Conservation (phyloP, 2,329 filamentous ascomycete species). For the Plenodomus tracheiphilus region DNA sequence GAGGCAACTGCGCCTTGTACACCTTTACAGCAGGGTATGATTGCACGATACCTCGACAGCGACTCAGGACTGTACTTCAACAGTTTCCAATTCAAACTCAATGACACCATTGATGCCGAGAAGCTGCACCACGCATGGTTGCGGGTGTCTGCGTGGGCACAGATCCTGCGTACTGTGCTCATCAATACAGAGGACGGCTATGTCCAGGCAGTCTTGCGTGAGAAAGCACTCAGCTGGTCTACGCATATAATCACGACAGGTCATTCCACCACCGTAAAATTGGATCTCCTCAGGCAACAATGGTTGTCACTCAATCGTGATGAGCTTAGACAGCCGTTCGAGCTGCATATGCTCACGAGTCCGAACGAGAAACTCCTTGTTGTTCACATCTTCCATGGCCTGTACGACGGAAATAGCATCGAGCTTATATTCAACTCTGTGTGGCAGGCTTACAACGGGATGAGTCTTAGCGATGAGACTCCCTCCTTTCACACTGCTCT, state of each 20-base stretch:
- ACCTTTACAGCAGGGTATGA: slow-evolving; percentile 82
- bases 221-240: slow-evolving; percentile 24
- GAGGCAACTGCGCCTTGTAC: slow-evolving; percentile 82
- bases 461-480: slow-evolving; percentile 32
- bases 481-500: slow-evolving; percentile 69
- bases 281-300: slow-evolving; percentile 44
- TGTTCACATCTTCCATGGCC: slow-evolving; percentile 77
- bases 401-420: slow-evolving; percentile 86
- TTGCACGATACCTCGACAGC: slow-evolving; percentile 68
- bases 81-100: slow-evolving; percentile 66
- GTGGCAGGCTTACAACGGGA: slow-evolving; percentile 53
- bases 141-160: slow-evolving; percentile 53
- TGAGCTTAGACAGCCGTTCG: slow-evolving; percentile 57
- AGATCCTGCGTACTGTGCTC: slow-evolving; percentile 75
- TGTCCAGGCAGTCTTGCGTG: slow-evolving; percentile 69
- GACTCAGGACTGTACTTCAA: slow-evolving; percentile 73
- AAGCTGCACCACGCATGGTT: slow-evolving; percentile 63
- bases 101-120: slow-evolving; percentile 48
- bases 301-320: slow-evolving; percentile 62
- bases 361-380: slow-evolving; percentile 50
- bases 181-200: slow-evolving; percentile 73
- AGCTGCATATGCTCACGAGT: slow-evolving; percentile 51
- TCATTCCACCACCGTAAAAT: slow-evolving; percentile 9
- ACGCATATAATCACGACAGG: slow-evolving; percentile 29
- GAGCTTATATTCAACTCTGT: slow-evolving; percentile 67